phyloP scores from a whole-genome alignment of 2,329 filamentous ascomycete genomes.

The Anthostomella pinea region DNA sequence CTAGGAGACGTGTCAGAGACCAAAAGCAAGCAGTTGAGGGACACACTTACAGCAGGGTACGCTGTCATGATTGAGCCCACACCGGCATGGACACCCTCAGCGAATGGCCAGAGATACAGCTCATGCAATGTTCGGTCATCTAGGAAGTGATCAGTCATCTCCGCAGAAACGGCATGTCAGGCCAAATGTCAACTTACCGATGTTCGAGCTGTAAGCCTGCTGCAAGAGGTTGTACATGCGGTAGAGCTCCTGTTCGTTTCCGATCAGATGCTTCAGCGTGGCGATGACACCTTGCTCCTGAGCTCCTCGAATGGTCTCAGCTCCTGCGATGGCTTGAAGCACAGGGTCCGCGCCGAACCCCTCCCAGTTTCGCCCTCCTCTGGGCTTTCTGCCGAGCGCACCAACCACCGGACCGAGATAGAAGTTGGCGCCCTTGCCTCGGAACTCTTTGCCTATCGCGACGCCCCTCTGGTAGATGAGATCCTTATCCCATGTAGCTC shows the following conservation, averaged over 20 bases:
- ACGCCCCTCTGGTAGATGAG: constrained; percentile 67
- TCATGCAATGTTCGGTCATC: constrained; percentile 55
- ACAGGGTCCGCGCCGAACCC: constrained; percentile 69
- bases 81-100: constrained; percentile 71
- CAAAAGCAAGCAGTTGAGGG: not conserved
- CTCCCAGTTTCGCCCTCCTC: constrained; percentile 74
- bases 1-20: constrained; percentile 34
- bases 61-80: constrained; percentile 80
- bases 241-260: constrained; percentile 51
- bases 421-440: constrained; percentile 70
- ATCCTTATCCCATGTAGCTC: constrained; percentile 71
- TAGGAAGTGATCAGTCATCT: constrained; percentile 8
- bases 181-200: constrained; percentile 45
- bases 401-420: constrained; percentile 70
- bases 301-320: constrained; percentile 53
- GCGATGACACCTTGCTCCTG: constrained; percentile 56
- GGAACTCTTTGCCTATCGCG: constrained; percentile 68
- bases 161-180: not conserved
- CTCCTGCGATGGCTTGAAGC: constrained; percentile 53
- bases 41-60: constrained; percentile 58
- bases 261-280: constrained; percentile 55
- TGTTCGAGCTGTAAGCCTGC: constrained; percentile 60
- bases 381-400: constrained; percentile 67
- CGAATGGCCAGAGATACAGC: constrained; percentile 77
- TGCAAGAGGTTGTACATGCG: constrained; percentile 55